Evolutionary conservation across 805 yeast species (phyloP), one percentile per base, ranked within the genome.

Genomic region (Yamadazyma phyllophila): DNA sequence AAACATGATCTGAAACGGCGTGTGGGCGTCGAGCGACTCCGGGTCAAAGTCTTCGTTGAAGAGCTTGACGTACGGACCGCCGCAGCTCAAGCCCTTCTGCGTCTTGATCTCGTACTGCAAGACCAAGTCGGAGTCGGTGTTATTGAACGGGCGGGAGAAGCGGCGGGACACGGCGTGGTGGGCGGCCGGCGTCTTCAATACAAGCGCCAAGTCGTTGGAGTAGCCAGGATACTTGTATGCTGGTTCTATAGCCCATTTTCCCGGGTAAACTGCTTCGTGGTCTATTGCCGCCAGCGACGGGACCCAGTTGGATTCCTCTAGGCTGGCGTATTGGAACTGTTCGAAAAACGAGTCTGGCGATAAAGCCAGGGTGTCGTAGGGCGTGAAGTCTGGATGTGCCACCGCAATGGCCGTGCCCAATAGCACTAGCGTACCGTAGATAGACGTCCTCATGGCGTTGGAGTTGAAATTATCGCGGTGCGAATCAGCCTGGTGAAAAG

Each of bases 1-100:
- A 69, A 91, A 91, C 92, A 91, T 85, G 52, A 91, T 68, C 63
- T 85, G 89, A 67, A 85, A 88, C 2, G 90, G 87, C 3, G 95
- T 76, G 24, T 74, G 81, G 49, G 79, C 77, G 52, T 70, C 73
- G 70, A 89, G 85, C 48, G 78, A 77, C 5, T 17, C 17, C 1
- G 13, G 5, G 33, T 65, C 61, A 30, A 67, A 71, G 45, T 60
- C 64, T 1, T 60, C 46, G 37, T 81, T 71, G 45, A 91, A 65
- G 37, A 91, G 70, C 70, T 91, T 91, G 53, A 91, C 63, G 66
- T 90, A 91, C 1, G 95, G 92, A 45, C 97, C 97, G 40, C 96
- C 96, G 66, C 97, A 91, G 37, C 73, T 73, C 45, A 89, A 69
- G 8, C 87, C 88, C 34, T 84, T 73, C 68, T 91, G 96, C 35